Conservation (phyloP, 345 rosid genomes). For the Acer yangbiense region DNA sequence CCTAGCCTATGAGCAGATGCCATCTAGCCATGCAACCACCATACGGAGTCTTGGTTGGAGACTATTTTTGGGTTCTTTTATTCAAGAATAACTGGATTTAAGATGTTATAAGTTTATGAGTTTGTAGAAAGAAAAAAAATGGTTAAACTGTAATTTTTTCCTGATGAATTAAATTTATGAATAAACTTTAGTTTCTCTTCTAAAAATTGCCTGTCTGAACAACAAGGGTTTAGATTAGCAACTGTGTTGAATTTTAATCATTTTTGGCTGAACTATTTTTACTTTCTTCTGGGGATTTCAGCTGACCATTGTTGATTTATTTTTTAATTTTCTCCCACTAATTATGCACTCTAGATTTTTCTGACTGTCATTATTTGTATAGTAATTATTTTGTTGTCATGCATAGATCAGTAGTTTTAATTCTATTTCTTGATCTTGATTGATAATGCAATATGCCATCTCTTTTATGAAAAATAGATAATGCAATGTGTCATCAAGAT, state of each 20-base stretch:
- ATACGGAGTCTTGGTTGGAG: neutral
- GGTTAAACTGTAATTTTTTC: neutral
- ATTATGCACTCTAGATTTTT: neutral
- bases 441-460: neutral
- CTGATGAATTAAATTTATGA: neutral
- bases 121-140: neutral
- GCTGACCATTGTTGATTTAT: neutral
- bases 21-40: neutral
- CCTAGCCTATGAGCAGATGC: neutral
- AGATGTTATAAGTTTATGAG: neutral
- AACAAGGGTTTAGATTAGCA: neutral
- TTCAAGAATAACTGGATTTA: slow-evolving; percentile 1
- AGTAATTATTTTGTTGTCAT: neutral
- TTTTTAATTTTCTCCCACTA: neutral
- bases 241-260: neutral
- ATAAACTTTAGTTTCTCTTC: neutral
- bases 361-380: neutral
- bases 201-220: neutral
- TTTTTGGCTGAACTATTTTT: neutral
- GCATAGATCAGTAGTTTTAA: neutral
- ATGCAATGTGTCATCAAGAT: neutral
- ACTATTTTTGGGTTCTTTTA: neutral
- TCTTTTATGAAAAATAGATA: too few relatives aligned
- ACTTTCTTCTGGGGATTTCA: neutral
- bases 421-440: neutral